Percentiles rank a stretch among this genome's conserved stretches.
These are phyloP conservation scores for Hymenoscyphus albidus DNA, from an alignment of 2,329 filamentous ascomycete species.

Conservation along the genomic window DNA sequence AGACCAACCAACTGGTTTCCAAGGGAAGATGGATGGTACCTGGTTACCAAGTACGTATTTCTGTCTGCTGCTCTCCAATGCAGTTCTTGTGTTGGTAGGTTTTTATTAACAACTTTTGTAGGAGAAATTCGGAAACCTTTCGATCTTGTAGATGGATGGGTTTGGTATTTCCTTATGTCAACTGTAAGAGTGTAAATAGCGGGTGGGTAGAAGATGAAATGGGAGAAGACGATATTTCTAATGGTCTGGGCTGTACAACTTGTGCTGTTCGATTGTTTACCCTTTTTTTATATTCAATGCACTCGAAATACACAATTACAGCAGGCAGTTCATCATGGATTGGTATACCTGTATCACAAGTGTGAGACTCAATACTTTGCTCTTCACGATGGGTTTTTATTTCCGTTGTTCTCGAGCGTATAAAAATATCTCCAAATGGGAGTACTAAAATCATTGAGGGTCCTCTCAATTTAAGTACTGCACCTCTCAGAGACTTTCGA, in stretches of 20 bases:
- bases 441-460: too few relatives aligned
- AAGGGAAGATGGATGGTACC: conserved; percentile 98
- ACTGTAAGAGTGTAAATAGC: conserved; percentile 69
- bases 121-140: conserved; percentile 99
- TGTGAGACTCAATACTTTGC: background rate
- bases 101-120: conserved; percentile 51
- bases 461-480: too few relatives aligned
- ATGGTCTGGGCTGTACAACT: background rate
- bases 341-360: background rate
- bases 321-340: background rate
- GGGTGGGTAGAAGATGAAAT: conserved; percentile 25
- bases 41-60: conserved; percentile 85
- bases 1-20: conserved; percentile 88
- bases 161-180: conserved; percentile 44
- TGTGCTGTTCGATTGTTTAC: background rate
- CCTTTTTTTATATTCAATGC: background rate
- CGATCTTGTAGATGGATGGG: conserved; percentile 68
- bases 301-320: background rate
- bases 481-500: too few relatives aligned
- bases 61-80: background rate
- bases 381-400: background rate
- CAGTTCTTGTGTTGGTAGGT: background rate
- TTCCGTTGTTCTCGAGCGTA: too few relatives aligned
- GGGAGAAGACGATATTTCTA: conserved; percentile 19
- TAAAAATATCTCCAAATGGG: too few relatives aligned